phyloP scores from a whole-genome alignment of 805 yeast species.

The Nadsonia fulvescens region DNA sequence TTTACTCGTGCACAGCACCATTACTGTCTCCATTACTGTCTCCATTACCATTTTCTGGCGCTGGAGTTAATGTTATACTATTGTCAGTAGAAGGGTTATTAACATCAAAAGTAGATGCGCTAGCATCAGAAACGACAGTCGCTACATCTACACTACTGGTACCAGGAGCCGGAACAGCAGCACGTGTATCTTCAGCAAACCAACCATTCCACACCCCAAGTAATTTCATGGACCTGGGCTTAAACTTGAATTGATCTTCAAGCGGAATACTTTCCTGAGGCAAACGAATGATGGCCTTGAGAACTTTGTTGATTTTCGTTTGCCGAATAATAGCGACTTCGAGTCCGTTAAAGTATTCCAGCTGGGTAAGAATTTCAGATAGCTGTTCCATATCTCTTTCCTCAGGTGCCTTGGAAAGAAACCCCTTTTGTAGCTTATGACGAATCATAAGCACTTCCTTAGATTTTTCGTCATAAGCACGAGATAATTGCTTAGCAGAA shows the following conservation, averaged over 20 bases:
- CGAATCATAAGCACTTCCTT: conserved; percentile 14
- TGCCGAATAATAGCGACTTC: conserved; percentile 16
- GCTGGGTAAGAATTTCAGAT: conserved; percentile 13
- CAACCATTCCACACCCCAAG: conserved; percentile 16
- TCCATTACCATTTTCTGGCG: too few species aligned
- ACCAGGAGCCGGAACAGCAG: too few species aligned
- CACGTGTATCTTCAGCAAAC: too few species aligned
- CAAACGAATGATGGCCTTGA: conserved; percentile 16
- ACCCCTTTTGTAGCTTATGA: conserved; percentile 18
- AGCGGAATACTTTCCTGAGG: conserved; percentile 12
- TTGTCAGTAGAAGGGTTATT: too few species aligned
- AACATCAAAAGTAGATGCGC: too few species aligned
- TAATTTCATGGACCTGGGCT: conserved; percentile 12
- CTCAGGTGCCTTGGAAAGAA: conserved; percentile 12
- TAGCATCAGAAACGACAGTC: too few species aligned
- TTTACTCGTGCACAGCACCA: too few species aligned
- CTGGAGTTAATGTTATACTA: too few species aligned
- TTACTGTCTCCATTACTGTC: too few species aligned
- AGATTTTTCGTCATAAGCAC: conserved; percentile 7
- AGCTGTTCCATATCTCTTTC: conserved; percentile 14
- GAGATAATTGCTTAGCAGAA: conserved; percentile 8
- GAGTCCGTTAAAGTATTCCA: conserved; percentile 16
- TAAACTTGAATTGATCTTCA: conserved; percentile 16
- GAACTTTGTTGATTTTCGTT: conserved; percentile 20
- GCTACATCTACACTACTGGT: too few species aligned